Conservation (phyloP, 2,329 filamentous ascomycete genomes). For the Aspergillus quadrilineatus region DNA sequence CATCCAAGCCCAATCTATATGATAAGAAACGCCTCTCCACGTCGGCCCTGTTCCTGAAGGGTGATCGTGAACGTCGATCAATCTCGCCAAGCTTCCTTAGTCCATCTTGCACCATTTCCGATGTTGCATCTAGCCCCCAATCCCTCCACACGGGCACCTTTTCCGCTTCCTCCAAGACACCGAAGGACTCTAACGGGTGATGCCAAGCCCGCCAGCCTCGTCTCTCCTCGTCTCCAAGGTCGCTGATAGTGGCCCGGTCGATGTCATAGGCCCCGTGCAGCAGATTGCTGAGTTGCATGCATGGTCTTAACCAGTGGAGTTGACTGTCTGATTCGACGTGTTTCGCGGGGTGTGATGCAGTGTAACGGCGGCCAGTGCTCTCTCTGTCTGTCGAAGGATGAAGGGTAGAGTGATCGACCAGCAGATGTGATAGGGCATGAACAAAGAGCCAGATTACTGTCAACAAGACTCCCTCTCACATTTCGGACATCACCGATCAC, state of each 20-base stretch:
- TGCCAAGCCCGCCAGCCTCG: not conserved
- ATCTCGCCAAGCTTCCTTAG: not conserved
- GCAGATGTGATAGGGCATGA: no score
- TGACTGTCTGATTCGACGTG: not conserved
- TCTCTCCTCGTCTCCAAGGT: not conserved
- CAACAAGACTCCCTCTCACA: no score
- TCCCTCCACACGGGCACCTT: not conserved
- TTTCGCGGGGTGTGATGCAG: not conserved
- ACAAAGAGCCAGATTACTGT: no score
- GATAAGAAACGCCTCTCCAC: not conserved
- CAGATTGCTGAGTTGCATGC: not conserved
- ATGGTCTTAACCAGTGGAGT: not conserved
- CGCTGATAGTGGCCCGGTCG: not conserved
- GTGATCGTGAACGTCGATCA: not conserved
- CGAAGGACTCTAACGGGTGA: not conserved
- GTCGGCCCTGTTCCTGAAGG: not conserved
- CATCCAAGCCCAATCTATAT: not conserved
- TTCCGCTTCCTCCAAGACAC: not conserved
- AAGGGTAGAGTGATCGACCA: no score
- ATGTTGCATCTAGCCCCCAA: not conserved
- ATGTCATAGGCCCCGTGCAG: not conserved
- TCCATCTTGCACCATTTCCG: not conserved
- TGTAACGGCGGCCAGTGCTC: not conserved
- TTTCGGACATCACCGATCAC: no score
- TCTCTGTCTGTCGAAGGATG: no score